Conservation (phyloP, 495 filamentous ascomycete genomes). For the Talaromyces thailandensis region DNA sequence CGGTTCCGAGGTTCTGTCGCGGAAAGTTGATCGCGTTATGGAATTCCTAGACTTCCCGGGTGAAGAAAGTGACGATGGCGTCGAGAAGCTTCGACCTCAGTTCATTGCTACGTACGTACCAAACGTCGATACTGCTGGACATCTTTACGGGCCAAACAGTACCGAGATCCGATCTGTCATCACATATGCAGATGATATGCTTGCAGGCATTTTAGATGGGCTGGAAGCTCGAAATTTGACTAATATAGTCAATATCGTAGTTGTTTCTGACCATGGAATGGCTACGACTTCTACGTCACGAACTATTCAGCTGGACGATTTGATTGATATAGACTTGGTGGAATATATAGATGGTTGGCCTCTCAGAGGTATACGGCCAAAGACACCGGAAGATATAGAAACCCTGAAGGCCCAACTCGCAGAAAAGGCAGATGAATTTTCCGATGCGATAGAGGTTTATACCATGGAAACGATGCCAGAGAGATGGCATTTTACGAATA, state of each 20-base stretch:
- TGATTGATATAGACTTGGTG: conserved; percentile 64
- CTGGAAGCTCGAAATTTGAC: conserved; percentile 78
- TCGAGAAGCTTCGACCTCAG: conserved; percentile 54
- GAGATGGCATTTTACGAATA: conserved; percentile 77
- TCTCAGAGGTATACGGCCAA: conserved; percentile 75
- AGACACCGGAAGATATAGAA: conserved; percentile 49
- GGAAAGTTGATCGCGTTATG: conserved; percentile 70
- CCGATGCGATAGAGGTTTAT: conserved; percentile 72
- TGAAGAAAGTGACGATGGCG: conserved; percentile 33
- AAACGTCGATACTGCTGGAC: conserved; percentile 77
- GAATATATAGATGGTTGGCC: conserved; percentile 94
- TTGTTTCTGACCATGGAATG: conserved; percentile 99
- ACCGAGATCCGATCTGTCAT: conserved; percentile 78
- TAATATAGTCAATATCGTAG: conserved; percentile 82
- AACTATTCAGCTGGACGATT: conserved; percentile 88
- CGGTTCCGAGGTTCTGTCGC: conserved; percentile 57
- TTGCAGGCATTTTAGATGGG: conserved; percentile 64
- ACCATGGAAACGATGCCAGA: conserved; percentile 81
- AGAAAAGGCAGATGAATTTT: conserved; percentile 38
- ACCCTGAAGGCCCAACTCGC: conserved; percentile 24
- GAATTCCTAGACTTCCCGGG: conserved; percentile 76
- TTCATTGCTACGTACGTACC: conserved; percentile 93
- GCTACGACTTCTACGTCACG: conserved; percentile 75
- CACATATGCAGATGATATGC: conserved; percentile 64
- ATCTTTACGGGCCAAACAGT: conserved; percentile 86